Conservation (phyloP, 2,329 filamentous ascomycete genomes). For the Fusarium succisae region DNA sequence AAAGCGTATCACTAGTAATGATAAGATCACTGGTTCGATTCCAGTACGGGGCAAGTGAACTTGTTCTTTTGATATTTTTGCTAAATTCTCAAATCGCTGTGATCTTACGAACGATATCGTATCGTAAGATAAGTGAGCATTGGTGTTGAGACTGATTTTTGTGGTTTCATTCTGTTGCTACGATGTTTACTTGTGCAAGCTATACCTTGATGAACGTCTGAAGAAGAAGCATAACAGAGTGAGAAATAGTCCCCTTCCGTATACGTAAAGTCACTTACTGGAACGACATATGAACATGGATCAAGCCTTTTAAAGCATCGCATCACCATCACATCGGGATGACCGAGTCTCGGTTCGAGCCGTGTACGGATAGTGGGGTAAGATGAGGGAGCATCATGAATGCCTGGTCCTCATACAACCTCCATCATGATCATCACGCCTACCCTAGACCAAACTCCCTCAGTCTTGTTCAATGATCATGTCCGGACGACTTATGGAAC, state of each 20-base stretch:
- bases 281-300: background rate
- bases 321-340: background rate
- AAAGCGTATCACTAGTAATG: slow-evolving; percentile 39
- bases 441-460: background rate
- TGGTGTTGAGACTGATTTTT: background rate
- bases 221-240: background rate
- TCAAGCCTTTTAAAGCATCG: background rate
- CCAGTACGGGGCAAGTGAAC: slow-evolving; percentile 29
- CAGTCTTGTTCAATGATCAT: background rate
- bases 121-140: background rate
- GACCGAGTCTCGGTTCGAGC: background rate
- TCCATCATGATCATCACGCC: background rate
- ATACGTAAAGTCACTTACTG: background rate
- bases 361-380: background rate
- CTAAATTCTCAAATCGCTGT: too few relatives aligned
- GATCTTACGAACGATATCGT: background rate
- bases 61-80: background rate
- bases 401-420: background rate
- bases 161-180: background rate
- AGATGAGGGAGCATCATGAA: background rate
- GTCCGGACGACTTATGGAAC: background rate
- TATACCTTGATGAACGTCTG: too few relatives aligned
- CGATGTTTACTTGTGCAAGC: background rate
- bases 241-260: background rate
- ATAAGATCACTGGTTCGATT: slow-evolving; percentile 36